Percentiles rank a stretch among this genome's conserved stretches.
Evolutionary conservation across 352 stramenopile genomes (phyloP).

Genomic region (Peronosclerospora sorghi): DNA sequence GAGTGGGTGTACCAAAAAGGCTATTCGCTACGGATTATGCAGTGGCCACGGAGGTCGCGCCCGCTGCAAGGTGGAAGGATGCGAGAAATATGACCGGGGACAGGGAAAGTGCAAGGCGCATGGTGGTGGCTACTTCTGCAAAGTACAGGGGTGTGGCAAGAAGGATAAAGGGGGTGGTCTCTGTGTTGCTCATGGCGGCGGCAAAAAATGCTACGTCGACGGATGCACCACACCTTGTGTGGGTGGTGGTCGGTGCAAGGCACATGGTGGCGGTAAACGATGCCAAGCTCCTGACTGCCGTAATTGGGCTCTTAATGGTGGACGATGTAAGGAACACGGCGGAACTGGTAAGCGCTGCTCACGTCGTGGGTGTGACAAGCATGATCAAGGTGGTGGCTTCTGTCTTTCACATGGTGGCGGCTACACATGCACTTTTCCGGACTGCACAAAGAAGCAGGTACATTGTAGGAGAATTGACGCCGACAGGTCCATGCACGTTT

Average conservation of each 20-base stretch:
- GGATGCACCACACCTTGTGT: slow-evolving; percentile 57
- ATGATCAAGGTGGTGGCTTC: slow-evolving; percentile 66
- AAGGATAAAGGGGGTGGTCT: slow-evolving; percentile 77
- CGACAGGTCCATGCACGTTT: background rate
- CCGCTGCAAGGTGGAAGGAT: slow-evolving; percentile 64
- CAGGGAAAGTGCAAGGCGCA: slow-evolving; percentile 76
- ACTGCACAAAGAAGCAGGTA: slow-evolving; percentile 77
- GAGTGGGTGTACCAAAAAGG: slow-evolving; percentile 57
- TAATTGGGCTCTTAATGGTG: slow-evolving; percentile 57
- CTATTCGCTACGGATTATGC: slow-evolving; percentile 68
- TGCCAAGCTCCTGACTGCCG: slow-evolving; percentile 36
- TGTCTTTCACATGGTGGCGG: slow-evolving; percentile 68
- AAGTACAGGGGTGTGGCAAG: slow-evolving; percentile 61
- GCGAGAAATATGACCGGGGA: slow-evolving; percentile 62
- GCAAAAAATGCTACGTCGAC: slow-evolving; percentile 73
- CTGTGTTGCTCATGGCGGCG: slow-evolving; percentile 65
- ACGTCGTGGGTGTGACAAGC: slow-evolving; percentile 53
- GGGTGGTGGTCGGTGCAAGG: slow-evolving; percentile 57
- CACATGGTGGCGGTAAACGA: slow-evolving; percentile 48
- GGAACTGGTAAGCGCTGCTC: slow-evolving; percentile 61
- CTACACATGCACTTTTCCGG: slow-evolving; percentile 49
- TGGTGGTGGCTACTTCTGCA: slow-evolving; percentile 75
- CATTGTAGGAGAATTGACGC: slow-evolving; percentile 13
- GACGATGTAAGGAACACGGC: slow-evolving; percentile 67
- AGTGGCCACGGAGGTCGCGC: slow-evolving; percentile 60